A percentile compares a stretch with the other conserved stretches of the same genome.
These are phyloP conservation scores for Babesia gibsoni DNA, from an alignment of 169 alveolate species.

Conservation along the genomic window DNA sequence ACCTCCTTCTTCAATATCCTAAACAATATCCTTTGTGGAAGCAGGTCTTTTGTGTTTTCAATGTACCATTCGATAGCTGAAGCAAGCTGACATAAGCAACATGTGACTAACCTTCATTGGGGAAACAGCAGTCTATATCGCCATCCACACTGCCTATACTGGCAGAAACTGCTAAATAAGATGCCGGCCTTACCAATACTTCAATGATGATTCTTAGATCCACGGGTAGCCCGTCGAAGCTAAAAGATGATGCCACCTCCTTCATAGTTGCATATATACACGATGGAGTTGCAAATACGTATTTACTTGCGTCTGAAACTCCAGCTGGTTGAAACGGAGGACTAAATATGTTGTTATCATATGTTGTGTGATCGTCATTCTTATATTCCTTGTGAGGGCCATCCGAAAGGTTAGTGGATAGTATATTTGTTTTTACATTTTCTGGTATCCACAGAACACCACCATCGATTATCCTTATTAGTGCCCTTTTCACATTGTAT, in stretches of 20 bases:
- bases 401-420: too few species aligned
- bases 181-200: slow-evolving; percentile 37
- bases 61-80: slow-evolving; percentile 63
- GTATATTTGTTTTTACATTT: too few species aligned
- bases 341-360: slow-evolving; percentile 4
- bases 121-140: slow-evolving; percentile 58
- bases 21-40: slow-evolving; percentile 44
- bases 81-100: background rate
- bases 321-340: slow-evolving; percentile 5
- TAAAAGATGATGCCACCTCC: slow-evolving; percentile 42
- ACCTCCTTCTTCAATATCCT: slow-evolving; percentile 30
- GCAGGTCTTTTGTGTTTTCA: slow-evolving; percentile 9
- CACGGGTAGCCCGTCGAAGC: slow-evolving; percentile 37
- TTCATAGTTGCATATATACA: slow-evolving; percentile 62
- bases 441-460: slow-evolving; percentile 7
- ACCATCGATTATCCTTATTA: slow-evolving; percentile 21
- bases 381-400: too few species aligned
- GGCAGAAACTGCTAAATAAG: slow-evolving; percentile 7
- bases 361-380: background rate
- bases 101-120: slow-evolving; percentile 24
- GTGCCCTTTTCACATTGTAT: slow-evolving; percentile 12
- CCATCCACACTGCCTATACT: slow-evolving; percentile 2
- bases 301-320: background rate
- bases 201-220: slow-evolving; percentile 42
- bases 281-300: slow-evolving; percentile 56